Percentiles rank a stretch among this genome's conserved stretches.
Conservation (phyloP, 192 early-diverging fungal species). For the Coemansia sp. region DNA sequence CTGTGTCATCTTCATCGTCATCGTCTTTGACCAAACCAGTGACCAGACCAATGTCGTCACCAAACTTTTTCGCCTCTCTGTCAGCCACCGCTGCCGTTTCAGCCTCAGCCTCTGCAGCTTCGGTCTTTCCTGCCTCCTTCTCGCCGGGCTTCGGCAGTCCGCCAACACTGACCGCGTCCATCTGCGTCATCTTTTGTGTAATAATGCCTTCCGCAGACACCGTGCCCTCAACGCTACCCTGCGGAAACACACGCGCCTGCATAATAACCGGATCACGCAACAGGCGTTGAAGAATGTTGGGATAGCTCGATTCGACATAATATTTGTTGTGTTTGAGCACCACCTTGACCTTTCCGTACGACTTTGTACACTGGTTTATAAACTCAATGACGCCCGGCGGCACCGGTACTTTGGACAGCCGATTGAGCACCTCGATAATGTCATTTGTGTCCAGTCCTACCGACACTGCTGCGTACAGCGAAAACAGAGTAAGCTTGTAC, state of each 20-base stretch:
- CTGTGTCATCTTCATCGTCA: constrained; percentile 70
- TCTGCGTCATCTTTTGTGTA: constrained; percentile 61
- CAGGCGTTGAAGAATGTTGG: constrained; percentile 76
- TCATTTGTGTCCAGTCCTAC: constrained; percentile 86
- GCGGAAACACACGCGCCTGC: constrained; percentile 62
- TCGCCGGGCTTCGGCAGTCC: constrained; percentile 48
- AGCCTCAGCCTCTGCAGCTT: background rate
- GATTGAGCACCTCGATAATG: constrained; percentile 84
- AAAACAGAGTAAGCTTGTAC: constrained; percentile 90
- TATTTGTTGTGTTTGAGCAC: constrained; percentile 93
- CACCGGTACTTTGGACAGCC: constrained; percentile 81
- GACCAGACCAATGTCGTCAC: constrained; percentile 26
- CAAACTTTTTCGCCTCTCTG: background rate
- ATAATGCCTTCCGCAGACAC: constrained; percentile 55
- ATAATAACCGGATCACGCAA: constrained; percentile 75
- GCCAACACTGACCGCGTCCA: constrained; percentile 66
- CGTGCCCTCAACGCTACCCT: constrained; percentile 35
- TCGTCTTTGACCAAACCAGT: constrained; percentile 51
- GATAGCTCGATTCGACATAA: constrained; percentile 88
- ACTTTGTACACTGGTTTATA: constrained; percentile 78
- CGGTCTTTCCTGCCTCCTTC: background rate
- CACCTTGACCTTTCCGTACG: constrained; percentile 95
- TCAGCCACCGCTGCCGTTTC: background rate
- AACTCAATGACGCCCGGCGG: constrained; percentile 72
- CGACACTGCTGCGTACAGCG: constrained; percentile 94